Base-by-base conservation (phyloP, 2,329 filamentous ascomycete genomes). In the Verticillium dahliae region DNA sequence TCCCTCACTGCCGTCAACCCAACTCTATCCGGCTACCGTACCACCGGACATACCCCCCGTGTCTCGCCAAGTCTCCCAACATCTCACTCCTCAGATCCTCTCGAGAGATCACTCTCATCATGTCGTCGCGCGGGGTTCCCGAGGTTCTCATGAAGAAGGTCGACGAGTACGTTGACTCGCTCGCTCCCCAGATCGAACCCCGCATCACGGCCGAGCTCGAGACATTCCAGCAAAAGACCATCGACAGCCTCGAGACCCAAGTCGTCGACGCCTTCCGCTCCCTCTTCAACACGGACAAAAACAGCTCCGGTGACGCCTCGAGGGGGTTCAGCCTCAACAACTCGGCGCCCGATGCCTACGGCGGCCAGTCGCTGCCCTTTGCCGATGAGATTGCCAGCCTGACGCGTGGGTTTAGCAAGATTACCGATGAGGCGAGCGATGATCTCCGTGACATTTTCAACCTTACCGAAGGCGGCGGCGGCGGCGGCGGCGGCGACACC, bases 101-200 rank as follows among this genome's bases (percentile, higher is more conserved):
- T 9, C 22, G 15, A 22, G 22, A 34, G 27, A 11, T 33, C 13
- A 52, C 60, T 27, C 27, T 27, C 37, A 61, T 52, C 31, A 76
- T 76, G 74, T 74, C 74, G 65, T 73, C 72, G 6, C 71, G 69
- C 64, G 71, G 71, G n/a, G 65, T 79, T 22, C 75, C 77, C 56
- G 77, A 79, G 56, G 75, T 77, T 35, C 62, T 79, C 62, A 75
- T 78, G 71, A 72, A 73, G 56, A 76, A 79, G 62, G 74, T 80
- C 2, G 77, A 80, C 71, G 72, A 77, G 15, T 80, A 80, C 58
- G 77, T 80, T 68, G 77, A 80, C 71, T 79, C 77, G 0, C 75
- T 80, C 4, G 75, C 75, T 1, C 77, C 77, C 6, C 75, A 79
- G 65, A 79, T 80, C 60, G 76, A 79, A 63, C 77, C 78, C 68